phyloP scores from a whole-genome alignment of 148 eudicot genomes.

The Diospyros lotus region DNA sequence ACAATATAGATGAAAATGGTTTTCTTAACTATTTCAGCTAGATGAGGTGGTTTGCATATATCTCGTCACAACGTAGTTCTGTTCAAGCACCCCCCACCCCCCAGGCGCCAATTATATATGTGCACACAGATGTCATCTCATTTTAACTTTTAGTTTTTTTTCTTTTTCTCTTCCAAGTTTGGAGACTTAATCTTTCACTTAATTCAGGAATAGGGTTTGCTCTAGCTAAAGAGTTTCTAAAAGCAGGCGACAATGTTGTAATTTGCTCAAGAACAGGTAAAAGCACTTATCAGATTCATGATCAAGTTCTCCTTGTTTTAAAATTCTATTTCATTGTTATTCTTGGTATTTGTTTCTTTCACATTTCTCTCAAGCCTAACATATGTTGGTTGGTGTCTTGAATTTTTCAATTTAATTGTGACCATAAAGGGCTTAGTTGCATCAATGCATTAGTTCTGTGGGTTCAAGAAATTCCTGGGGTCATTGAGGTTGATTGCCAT shows the following conservation, averaged over 20 bases:
- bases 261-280: conserved; percentile 90
- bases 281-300: background rate
- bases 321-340: background rate
- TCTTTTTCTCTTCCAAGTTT: background rate
- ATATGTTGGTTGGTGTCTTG: background rate
- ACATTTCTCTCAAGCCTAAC: background rate
- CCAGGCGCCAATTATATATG: background rate
- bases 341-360: background rate
- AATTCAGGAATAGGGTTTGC: conserved; percentile 92
- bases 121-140: background rate
- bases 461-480: background rate
- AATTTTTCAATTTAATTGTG: background rate
- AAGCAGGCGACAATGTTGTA: conserved; percentile 81
- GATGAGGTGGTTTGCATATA: too few species aligned
- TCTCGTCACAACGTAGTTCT: too few species aligned
- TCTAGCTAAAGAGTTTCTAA: conserved; percentile 77
- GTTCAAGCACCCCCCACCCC: too few species aligned
- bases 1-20: too few species aligned
- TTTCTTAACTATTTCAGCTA: too few species aligned
- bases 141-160: background rate
- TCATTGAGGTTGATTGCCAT: background rate
- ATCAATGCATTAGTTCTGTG: background rate
- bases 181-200: background rate
- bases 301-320: background rate
- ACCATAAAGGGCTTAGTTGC: background rate